Evolutionary conservation across 75 land plant genomes (phyloP).

Genomic region (Azolla pinnata): DNA sequence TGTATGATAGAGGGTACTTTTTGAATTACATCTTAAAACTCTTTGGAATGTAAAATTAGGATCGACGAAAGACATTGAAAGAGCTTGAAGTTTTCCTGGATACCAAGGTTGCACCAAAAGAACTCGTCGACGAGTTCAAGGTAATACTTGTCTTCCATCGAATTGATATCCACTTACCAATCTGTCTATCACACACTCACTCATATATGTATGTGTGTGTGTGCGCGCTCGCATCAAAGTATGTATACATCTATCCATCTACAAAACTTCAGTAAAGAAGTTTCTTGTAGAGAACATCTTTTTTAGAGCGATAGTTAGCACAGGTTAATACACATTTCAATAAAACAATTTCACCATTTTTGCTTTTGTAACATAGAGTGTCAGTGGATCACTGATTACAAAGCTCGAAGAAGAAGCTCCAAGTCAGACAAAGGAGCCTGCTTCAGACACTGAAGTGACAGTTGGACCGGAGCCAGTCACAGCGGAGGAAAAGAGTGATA

Average conservation of each 20-base stretch:
- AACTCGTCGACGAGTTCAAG: slow-evolving; percentile 72
- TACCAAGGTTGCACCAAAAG: slow-evolving; percentile 78
- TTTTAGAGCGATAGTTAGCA: too few species aligned
- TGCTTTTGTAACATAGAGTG: too few species aligned
- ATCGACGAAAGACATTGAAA: slow-evolving; percentile 56
- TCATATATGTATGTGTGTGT: neutral
- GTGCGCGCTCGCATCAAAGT: too few species aligned
- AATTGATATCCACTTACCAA: neutral
- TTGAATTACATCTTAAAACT: too few species aligned
- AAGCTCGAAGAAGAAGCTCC: slow-evolving; percentile 16
- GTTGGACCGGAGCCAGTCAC: slow-evolving; percentile 10
- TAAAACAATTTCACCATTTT: too few species aligned
- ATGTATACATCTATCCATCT: too few species aligned
- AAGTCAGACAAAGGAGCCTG: slow-evolving; percentile 4
- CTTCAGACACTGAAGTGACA: slow-evolving; percentile 10
- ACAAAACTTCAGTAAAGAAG: too few species aligned
- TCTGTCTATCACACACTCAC: neutral
- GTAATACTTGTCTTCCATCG: slow-evolving; percentile 18
- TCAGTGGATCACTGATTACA: too few species aligned
- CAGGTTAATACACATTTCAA: too few species aligned
- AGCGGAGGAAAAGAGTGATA: neutral
- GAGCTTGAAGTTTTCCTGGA: slow-evolving; percentile 63
- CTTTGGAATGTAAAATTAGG: too few species aligned
- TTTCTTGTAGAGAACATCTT: too few species aligned
- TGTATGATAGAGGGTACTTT: too few species aligned